Evolutionary conservation across 805 yeast genomes (phyloP).

Genomic region (Saccharomycopsis fodiens): DNA sequence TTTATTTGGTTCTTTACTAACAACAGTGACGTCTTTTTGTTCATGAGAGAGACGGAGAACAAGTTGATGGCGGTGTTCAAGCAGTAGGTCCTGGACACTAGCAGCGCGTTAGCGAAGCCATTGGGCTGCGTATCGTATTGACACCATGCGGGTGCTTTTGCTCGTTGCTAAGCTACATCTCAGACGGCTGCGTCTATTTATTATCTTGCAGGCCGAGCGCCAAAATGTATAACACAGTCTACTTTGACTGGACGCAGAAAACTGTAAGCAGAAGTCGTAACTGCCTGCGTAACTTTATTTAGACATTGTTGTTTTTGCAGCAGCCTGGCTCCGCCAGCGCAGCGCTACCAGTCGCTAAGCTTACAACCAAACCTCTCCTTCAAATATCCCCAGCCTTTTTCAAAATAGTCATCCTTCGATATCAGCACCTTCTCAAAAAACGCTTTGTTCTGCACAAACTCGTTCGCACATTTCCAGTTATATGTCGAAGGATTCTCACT

Average conservation of each 20-base stretch:
- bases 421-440: conserved; percentile 46
- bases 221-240: too few species aligned
- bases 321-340: too few species aligned
- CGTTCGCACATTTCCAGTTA: conserved; percentile 53
- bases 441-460: conserved; percentile 31
- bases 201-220: too few species aligned
- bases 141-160: too few species aligned
- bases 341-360: conserved; percentile 11
- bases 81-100: neutral
- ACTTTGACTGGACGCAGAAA: too few species aligned
- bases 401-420: conserved; percentile 73
- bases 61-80: conserved; percentile 10
- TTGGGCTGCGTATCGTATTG: too few species aligned
- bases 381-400: conserved; percentile 65
- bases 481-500: conserved; percentile 34
- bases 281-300: neutral
- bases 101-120: neutral
- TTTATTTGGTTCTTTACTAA: too few species aligned
- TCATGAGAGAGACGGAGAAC: neutral
- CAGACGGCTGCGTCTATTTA: too few species aligned
- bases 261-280: too few species aligned
- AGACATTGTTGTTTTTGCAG: conserved; percentile 3
- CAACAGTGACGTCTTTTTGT: conserved; percentile 8
- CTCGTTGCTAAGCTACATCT: too few species aligned
- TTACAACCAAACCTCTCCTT: conserved; percentile 39